phyloP scores from a whole-genome alignment of 2,329 filamentous ascomycete genomes.

The Scleromitrula shiraiana region DNA sequence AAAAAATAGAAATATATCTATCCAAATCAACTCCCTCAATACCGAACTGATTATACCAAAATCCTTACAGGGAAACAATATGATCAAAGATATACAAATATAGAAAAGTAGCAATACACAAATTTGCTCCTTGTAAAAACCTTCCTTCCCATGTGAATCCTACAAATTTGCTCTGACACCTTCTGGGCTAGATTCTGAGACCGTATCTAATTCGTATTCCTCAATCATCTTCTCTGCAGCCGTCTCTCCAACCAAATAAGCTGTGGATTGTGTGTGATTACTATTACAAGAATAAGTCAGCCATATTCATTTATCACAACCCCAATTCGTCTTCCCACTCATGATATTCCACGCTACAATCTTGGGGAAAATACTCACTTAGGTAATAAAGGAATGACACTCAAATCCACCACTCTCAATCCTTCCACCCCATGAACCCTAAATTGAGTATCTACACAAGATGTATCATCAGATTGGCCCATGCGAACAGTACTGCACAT shows the following conservation, averaged over 20 bases:
- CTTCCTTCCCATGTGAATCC: too few species aligned
- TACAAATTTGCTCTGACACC: too few species aligned
- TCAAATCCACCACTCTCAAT: constrained; percentile 44
- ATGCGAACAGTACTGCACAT: neutral
- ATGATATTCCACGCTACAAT: neutral
- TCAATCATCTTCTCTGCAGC: constrained; percentile 42
- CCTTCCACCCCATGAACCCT: constrained; percentile 40
- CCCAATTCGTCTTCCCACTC: neutral
- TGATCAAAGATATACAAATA: too few species aligned
- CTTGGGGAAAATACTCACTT: constrained; percentile 31
- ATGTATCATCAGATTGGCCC: constrained; percentile 31
- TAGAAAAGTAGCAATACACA: too few species aligned
- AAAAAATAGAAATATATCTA: too few species aligned
- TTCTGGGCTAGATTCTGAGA: too few species aligned
- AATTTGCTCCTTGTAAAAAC: too few species aligned
- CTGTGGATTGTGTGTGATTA: constrained; percentile 44
- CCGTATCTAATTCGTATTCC: constrained; percentile 37
- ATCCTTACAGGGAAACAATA: too few species aligned
- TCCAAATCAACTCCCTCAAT: too few species aligned
- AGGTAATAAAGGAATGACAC: constrained; percentile 42
- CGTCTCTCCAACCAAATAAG: constrained; percentile 45
- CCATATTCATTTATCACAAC: neutral
- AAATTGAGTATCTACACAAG: constrained; percentile 43
- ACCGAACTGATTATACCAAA: too few species aligned
- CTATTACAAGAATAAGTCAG: constrained; percentile 24